Conservation (phyloP, 371 early-diverging fungal species). For the Mortierella sp. region DNA sequence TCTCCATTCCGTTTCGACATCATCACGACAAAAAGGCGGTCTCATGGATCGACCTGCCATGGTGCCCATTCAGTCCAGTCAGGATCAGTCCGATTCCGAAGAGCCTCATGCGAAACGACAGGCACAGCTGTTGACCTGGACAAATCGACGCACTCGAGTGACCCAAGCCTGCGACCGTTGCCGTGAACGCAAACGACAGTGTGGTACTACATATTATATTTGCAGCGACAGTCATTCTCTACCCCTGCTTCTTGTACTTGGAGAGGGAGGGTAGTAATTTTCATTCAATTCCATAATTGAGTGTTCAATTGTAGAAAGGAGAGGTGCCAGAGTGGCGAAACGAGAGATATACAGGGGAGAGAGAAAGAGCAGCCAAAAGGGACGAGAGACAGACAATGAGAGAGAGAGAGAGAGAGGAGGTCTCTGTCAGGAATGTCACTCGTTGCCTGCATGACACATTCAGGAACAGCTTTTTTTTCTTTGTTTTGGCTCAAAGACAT, state of each 20-base stretch:
- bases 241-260: background rate
- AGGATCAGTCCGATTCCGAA: constrained; percentile 5
- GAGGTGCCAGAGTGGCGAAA: background rate
- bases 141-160: constrained; percentile 6
- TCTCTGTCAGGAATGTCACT: background rate
- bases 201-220: background rate
- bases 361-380: too few relatives aligned
- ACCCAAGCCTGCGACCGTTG: constrained; percentile 6
- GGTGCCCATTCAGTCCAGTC: constrained; percentile 2
- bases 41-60: constrained; percentile 15
- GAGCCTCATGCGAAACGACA: constrained; percentile 10
- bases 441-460: background rate
- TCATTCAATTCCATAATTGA: background rate
- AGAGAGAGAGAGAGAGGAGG: background rate
- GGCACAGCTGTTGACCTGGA: constrained; percentile 3
- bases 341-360: background rate
- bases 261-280: background rate
- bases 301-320: background rate
- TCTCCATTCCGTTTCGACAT: background rate
- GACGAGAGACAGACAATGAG: background rate
- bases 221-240: background rate
- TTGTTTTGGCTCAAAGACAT: background rate
- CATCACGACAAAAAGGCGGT: background rate
- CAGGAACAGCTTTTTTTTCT: background rate
- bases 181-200: constrained; percentile 10